A percentile compares a stretch with the other conserved stretches of the same genome.
Conservation (phyloP, 2,329 filamentous ascomycete genomes). For the Colletotrichum endophyticum region DNA sequence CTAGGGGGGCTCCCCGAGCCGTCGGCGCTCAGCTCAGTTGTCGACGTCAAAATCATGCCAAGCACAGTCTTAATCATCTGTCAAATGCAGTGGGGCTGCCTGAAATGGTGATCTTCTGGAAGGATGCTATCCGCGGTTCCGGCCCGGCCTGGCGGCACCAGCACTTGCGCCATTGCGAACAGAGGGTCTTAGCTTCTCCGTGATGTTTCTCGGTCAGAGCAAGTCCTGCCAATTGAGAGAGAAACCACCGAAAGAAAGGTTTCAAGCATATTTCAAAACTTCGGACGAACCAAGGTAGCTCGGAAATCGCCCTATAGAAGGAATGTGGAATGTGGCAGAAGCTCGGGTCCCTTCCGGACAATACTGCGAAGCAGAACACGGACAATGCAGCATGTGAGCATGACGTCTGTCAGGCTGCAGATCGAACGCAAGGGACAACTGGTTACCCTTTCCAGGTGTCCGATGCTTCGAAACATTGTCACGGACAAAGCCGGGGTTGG, state of each 20-base stretch:
- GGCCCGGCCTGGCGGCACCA: neutral
- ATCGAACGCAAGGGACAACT: too few species aligned
- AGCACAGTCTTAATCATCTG: neutral
- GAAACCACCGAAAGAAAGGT: neutral
- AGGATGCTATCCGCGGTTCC: neutral
- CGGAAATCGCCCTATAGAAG: neutral
- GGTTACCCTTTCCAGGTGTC: neutral
- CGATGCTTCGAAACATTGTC: neutral
- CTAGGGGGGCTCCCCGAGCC: neutral
- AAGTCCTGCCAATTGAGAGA: neutral
- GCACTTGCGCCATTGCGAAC: neutral
- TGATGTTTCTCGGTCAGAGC: neutral
- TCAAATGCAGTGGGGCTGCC: neutral
- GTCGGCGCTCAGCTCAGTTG: neutral
- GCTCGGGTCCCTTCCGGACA: neutral
- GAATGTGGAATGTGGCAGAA: neutral
- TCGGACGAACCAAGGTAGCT: neutral
- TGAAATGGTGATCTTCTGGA: neutral
- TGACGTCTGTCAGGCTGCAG: neutral
- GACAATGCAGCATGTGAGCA: neutral
- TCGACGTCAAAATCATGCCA: neutral
- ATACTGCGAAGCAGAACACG: neutral
- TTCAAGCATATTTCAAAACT: neutral
- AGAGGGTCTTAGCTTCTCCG: neutral
- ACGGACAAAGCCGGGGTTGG: neutral